phyloP scores from a whole-genome alignment of 1,139 yeast genomes.

The Eremothecium cymbalariae region DNA sequence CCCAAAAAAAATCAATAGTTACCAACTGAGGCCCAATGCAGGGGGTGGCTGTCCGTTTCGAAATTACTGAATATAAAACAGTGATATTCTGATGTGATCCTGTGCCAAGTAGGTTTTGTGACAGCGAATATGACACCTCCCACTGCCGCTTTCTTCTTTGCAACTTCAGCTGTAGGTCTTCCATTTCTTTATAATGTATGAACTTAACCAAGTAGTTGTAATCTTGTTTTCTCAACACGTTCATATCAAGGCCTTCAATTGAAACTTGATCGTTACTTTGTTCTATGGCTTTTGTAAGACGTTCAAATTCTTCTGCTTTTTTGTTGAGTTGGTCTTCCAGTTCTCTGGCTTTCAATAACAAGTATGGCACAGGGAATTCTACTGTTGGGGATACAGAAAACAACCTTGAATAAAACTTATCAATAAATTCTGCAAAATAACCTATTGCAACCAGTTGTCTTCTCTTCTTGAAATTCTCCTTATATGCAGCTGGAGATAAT shows the following conservation, averaged over 20 bases:
- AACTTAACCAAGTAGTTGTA: constrained; percentile 28
- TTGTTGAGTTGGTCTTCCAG: constrained; percentile 42
- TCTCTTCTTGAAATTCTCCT: constrained; percentile 14
- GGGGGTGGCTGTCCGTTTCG: constrained; percentile 79
- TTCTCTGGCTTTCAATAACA: constrained; percentile 47
- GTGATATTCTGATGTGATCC: constrained; percentile 72
- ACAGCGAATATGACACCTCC: constrained; percentile 48
- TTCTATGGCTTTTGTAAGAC: constrained; percentile 23
- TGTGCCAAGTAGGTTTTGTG: constrained; percentile 50
- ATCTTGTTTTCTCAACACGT: constrained; percentile 27
- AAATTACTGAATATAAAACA: constrained; percentile 72
- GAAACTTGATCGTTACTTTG: constrained; percentile 16
- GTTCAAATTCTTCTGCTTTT: constrained; percentile 28
- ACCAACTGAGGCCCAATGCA: constrained; percentile 85
- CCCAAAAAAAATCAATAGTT: constrained; percentile 81
- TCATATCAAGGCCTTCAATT: constrained; percentile 18
- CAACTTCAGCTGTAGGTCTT: constrained; percentile 33
- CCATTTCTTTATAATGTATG: constrained; percentile 33
- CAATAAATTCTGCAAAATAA: constrained; percentile 44
- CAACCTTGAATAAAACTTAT: constrained; percentile 41
- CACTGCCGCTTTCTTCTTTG: constrained; percentile 45
- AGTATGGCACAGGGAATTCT: constrained; percentile 55
- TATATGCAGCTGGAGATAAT: constrained; percentile 35
- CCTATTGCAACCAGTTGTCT: constrained; percentile 17
- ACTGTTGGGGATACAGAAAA: constrained; percentile 74